A percentile compares a stretch with the other conserved stretches of the same genome.
Conservation (phyloP, 2,329 filamentous ascomycete species). For the Aspergillus bombycis region DNA sequence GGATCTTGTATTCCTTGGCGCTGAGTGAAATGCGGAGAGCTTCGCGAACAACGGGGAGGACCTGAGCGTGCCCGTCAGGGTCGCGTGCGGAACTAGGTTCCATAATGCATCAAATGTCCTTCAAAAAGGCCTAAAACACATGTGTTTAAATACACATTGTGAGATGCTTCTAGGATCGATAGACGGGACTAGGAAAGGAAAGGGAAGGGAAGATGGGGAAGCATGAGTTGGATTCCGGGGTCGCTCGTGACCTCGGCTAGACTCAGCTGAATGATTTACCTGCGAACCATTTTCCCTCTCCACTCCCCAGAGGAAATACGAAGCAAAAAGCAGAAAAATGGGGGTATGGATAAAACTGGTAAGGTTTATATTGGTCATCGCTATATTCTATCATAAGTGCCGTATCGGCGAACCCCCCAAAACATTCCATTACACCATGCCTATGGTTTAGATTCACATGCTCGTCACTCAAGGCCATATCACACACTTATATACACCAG, state of each 20-base stretch:
- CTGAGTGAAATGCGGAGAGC: slow-evolving; percentile 82
- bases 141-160: slow-evolving; percentile 5
- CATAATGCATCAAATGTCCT: slow-evolving; percentile 25
- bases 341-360: not conserved
- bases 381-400: not conserved
- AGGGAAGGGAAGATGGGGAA: not conserved
- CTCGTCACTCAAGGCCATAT: not conserved
- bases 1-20: slow-evolving; percentile 79
- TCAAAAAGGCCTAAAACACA: not conserved
- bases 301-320: not conserved
- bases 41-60: slow-evolving; percentile 79
- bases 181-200: slow-evolving; percentile 6
- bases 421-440: not conserved
- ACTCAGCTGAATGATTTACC: not conserved
- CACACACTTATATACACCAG: slow-evolving; percentile 3
- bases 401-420: not conserved
- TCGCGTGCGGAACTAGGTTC: slow-evolving; percentile 22
- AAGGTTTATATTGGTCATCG: not conserved
- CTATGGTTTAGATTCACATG: not conserved
- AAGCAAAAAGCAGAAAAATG: not conserved
- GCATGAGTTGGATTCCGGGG: not conserved
- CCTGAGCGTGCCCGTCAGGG: slow-evolving; percentile 49
- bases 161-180: not conserved
- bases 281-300: not conserved
- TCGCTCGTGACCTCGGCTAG: slow-evolving; percentile 28